Percentiles rank a stretch among this genome's conserved stretches.
Evolutionary conservation across 2,329 filamentous ascomycete species (phyloP).

Genomic region (Diaporthe aspalathi): DNA sequence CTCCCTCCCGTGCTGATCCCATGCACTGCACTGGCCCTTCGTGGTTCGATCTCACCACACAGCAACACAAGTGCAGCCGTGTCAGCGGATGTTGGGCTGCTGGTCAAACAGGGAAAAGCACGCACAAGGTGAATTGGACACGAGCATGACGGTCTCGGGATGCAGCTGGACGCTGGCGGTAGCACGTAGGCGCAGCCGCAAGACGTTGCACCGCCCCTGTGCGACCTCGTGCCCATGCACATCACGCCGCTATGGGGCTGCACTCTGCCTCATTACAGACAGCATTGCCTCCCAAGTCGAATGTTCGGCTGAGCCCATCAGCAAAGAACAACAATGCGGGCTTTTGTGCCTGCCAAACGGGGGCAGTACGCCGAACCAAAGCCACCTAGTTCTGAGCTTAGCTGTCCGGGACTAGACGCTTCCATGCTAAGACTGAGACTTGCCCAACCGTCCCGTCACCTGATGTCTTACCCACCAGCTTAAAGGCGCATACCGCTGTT

Average conservation of each 20-base stretch:
- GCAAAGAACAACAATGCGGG: not conserved
- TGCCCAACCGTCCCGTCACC: not conserved
- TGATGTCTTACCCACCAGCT: not conserved
- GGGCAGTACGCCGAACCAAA: not conserved
- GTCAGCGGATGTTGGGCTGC: not conserved
- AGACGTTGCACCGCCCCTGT: slow-evolving; percentile 19
- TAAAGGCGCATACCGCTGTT: not conserved
- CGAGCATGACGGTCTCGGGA: not conserved
- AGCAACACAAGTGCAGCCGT: not conserved
- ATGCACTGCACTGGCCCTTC: not conserved
- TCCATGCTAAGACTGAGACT: not conserved
- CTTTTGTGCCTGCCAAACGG: slow-evolving; percentile 6
- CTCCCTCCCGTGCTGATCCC: not conserved
- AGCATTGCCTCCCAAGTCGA: not conserved
- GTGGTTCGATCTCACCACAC: slow-evolving; percentile 10
- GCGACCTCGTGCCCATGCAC: not conserved
- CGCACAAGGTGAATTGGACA: no score
- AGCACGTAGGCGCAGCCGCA: not conserved
- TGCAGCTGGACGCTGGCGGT: not conserved
- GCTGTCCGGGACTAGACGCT: not conserved
- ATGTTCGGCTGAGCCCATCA: not conserved
- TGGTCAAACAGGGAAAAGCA: not conserved
- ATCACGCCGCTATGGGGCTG: not conserved
- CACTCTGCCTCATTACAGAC: not conserved
- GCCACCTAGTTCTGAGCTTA: no score